Conservation (phyloP, 805 yeast species). For the Schwanniomyces pseudopolymorphus region DNA sequence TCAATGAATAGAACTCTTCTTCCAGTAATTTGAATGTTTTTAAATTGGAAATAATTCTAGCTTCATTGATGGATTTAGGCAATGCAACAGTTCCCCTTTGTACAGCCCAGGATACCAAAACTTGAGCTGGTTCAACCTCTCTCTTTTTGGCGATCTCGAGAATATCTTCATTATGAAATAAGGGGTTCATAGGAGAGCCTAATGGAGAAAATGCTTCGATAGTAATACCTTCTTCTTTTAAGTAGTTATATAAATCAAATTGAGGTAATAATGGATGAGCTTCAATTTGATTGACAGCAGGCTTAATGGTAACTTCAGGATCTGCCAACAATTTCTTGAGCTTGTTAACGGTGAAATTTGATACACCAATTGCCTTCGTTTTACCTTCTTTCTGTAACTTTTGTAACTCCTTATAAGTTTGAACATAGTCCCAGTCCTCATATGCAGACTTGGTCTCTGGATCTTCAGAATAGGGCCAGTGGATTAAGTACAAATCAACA, state of each 20-base stretch:
- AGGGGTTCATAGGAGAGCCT: slow-evolving; percentile 26
- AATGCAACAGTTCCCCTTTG: slow-evolving; percentile 27
- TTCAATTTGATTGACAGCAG: slow-evolving; percentile 54
- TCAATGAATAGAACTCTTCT: slow-evolving; percentile 34
- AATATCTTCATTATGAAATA: slow-evolving; percentile 20
- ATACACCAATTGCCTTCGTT: slow-evolving; percentile 70
- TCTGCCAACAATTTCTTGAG: slow-evolving; percentile 39
- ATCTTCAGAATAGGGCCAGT: slow-evolving; percentile 68
- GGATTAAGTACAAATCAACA: slow-evolving; percentile 74
- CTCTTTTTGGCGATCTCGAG: slow-evolving; percentile 19
- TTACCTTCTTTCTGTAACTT: slow-evolving; percentile 50
- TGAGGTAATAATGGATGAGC: slow-evolving; percentile 49
- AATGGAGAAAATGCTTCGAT: slow-evolving; percentile 31
- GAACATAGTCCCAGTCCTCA: slow-evolving; percentile 41
- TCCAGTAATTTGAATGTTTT: slow-evolving; percentile 29
- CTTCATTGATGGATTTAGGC: slow-evolving; percentile 29
- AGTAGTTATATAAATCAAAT: slow-evolving; percentile 52
- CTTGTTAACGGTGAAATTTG: slow-evolving; percentile 58
- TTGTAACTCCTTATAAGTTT: slow-evolving; percentile 60
- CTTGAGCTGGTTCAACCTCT: slow-evolving; percentile 19
- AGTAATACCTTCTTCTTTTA: slow-evolving; percentile 40
- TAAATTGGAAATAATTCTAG: slow-evolving; percentile 33
- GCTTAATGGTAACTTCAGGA: slow-evolving; percentile 35
- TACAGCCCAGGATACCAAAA: slow-evolving; percentile 28
- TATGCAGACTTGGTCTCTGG: slow-evolving; percentile 31